A percentile compares a stretch with the other conserved stretches of the same genome.
Evolutionary conservation across 352 stramenopile species (phyloP).

Genomic region (Globisporangium rhizosaccharum): DNA sequence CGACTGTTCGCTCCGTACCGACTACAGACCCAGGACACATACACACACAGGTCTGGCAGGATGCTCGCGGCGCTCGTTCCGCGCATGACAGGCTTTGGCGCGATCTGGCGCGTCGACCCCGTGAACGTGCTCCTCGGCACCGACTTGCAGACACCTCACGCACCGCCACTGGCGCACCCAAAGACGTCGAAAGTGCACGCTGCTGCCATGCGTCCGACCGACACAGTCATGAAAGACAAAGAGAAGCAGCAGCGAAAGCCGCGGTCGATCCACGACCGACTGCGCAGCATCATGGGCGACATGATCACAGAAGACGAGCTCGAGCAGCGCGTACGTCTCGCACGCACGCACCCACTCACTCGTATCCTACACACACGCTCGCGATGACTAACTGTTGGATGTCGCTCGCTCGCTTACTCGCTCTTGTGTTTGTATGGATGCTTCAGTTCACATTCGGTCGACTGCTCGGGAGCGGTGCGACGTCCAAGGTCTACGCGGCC

Average conservation of each 20-base stretch:
- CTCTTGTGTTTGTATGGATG: neutral
- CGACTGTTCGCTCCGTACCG: neutral
- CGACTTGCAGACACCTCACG: neutral
- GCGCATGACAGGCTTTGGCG: conserved; percentile 24
- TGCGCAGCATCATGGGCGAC: conserved; percentile 55
- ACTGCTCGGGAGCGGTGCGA: conserved; percentile 63
- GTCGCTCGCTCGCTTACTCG: no score
- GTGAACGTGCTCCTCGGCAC: conserved; percentile 18
- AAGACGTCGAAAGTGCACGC: conserved; percentile 25
- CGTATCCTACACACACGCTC: neutral
- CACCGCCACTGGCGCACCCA: conserved; percentile 2
- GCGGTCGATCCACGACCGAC: conserved; percentile 50
- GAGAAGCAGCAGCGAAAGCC: conserved; percentile 6
- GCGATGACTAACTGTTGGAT: neutral
- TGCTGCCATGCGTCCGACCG: conserved; percentile 1
- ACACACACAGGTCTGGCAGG: neutral
- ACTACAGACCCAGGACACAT: neutral
- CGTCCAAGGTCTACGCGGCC: conserved; percentile 69
- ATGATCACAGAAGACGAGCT: conserved; percentile 61
- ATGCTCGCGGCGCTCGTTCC: conserved; percentile 13
- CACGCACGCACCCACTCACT: neutral
- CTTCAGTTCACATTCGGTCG: conserved; percentile 53
- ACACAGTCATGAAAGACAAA: conserved; percentile 5
- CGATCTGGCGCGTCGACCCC: conserved; percentile 45
- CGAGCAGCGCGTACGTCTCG: conserved; percentile 28